Evolutionary conservation across 129 eudicot genomes (phyloP).

Genomic region (sunflower (Helianthus annuus)): DNA sequence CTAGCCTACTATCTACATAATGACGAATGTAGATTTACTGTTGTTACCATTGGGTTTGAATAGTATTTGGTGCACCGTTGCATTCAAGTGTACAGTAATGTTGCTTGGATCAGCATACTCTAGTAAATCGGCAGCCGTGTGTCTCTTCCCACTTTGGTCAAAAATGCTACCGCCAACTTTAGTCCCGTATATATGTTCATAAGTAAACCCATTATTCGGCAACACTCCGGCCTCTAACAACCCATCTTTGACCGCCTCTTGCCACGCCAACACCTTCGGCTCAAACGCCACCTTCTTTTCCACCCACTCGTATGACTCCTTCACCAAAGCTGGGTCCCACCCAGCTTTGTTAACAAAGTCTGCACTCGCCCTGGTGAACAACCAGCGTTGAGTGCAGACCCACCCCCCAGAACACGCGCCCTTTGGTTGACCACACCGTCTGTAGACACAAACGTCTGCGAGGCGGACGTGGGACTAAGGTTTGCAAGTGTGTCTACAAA

Average conservation of each 20-base stretch:
- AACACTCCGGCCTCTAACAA: slow-evolving; percentile 62
- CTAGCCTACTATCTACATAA: background rate
- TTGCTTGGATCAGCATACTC: slow-evolving; percentile 65
- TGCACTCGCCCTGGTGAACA: slow-evolving; percentile 60
- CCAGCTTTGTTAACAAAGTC: slow-evolving; percentile 43
- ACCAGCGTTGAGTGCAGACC: slow-evolving; percentile 82
- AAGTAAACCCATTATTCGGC: slow-evolving; percentile 67
- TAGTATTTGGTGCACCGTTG: slow-evolving; percentile 62
- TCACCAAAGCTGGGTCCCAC: slow-evolving; percentile 54
- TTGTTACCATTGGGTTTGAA: slow-evolving; percentile 48
- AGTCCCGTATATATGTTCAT: slow-evolving; percentile 67
- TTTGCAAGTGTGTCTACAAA: slow-evolving; percentile 50
- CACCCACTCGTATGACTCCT: slow-evolving; percentile 74
- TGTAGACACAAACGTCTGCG: slow-evolving; percentile 70
- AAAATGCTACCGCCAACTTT: slow-evolving; percentile 82
- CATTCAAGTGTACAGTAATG: slow-evolving; percentile 57
- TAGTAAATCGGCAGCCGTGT: slow-evolving; percentile 82
- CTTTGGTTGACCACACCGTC: slow-evolving; percentile 86
- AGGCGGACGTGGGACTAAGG: slow-evolving; percentile 59
- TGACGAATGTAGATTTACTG: slow-evolving; percentile 6
- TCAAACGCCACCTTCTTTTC: slow-evolving; percentile 65
- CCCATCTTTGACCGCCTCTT: slow-evolving; percentile 77
- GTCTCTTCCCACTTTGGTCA: slow-evolving; percentile 62
- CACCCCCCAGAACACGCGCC: slow-evolving; percentile 79
- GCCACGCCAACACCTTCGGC: slow-evolving; percentile 71